Evolutionary conservation across 768 basidiomycete genomes (phyloP).

Genomic region (Lactarius akahatsu): DNA sequence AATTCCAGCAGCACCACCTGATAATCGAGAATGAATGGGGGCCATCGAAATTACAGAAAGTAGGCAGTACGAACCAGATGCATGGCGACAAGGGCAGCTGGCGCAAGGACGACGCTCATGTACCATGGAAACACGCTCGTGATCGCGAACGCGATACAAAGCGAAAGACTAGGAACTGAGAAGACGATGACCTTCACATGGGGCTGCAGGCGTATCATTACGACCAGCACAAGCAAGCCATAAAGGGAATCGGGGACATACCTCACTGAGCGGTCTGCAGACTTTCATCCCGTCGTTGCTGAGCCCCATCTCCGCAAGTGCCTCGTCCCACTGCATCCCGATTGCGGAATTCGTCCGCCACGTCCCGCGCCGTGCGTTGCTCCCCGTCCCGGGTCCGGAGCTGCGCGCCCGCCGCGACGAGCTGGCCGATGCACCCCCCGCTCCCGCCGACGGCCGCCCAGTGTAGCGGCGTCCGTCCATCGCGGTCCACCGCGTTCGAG

Average conservation of each 20-base stretch:
- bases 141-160: conserved; percentile 11
- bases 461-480: conserved; percentile 83
- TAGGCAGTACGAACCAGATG: background rate
- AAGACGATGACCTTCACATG: conserved; percentile 14
- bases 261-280: conserved; percentile 68
- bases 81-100: background rate
- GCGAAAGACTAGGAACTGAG: background rate
- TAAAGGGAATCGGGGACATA: conserved; percentile 34
- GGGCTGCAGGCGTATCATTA: background rate
- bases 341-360: conserved; percentile 82
- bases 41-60: background rate
- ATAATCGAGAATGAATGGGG: background rate
- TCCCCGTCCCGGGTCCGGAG: conserved; percentile 73
- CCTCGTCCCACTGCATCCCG: conserved; percentile 83
- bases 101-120: conserved; percentile 2
- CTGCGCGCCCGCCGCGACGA: conserved; percentile 84
- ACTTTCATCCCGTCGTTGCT: conserved; percentile 67
- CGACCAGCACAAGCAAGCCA: background rate
- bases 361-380: conserved; percentile 84
- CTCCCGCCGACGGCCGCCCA: conserved; percentile 96
- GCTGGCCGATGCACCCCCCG: conserved; percentile 71
- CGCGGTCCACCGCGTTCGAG: conserved; percentile 70
- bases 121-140: conserved; percentile 14
- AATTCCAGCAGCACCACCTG: conserved; percentile 4
- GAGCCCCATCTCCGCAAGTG: conserved; percentile 80